Base-by-base conservation (phyloP, 495 filamentous ascomycete species). In the Baudoinia panamericana region DNA sequence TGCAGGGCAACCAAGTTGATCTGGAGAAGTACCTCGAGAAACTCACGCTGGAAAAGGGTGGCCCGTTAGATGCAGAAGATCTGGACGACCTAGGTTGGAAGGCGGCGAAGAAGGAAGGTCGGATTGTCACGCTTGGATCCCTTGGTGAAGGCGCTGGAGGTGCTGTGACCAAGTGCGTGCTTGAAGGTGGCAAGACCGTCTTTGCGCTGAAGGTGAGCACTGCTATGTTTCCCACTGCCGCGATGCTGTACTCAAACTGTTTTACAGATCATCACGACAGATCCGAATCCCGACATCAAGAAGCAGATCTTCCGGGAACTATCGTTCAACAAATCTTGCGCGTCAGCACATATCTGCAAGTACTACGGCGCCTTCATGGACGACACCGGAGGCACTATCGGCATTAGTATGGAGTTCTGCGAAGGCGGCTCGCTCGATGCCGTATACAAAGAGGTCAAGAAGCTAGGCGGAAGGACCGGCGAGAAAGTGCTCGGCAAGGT, bases 401-500 rank as follows among this genome's bases (percentile, higher is more conserved):
- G 82, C 30, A 97, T 97, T 58, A 85, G 85, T 19, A 97, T 97
- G 90, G 90, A 97, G 57, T 95, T 93, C 56, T 97, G 90, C 58
- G 90, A 96, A 59, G 90, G 90, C 36, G 92, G 90, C 22, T 90
- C 82, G 37, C 72, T 97, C 23, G 84, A 97, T 61, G 84, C 80
- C 54, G 85, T 97, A 51, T 97, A 96, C 68, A 84, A 83, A 47
- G 88, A 96, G 62, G 84, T 97, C 36, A 94, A 93, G 65, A 81
- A 84, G 52, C 75, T 94, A 5, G 87, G 86, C 27, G 92, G 90
- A 2, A 78, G 90, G 13, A 95, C 88, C 0, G 90, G 90, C 43
- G 90, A 97, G 64, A 96, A 95, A 54, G 90, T 97, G 6, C 67
- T 97, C n/a, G 90, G 92, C 33, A 97, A 96, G 65, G 80, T 96